These are phyloP conservation scores for Diddensiella santjacobensis DNA, from an alignment of 805 yeast species.

Conservation along the genomic window DNA sequence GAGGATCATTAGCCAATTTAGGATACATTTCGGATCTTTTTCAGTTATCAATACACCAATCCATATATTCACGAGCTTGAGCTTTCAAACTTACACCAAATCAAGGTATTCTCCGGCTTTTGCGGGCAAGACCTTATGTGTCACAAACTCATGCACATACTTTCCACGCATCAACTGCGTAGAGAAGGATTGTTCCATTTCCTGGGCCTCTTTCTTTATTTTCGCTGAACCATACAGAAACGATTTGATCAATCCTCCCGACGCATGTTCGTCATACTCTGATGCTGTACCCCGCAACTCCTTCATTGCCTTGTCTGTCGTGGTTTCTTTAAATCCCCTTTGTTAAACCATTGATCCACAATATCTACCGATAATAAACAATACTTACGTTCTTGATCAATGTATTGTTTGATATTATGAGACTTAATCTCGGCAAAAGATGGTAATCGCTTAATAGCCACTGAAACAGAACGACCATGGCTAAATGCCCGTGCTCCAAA, in stretches of 20 bases:
- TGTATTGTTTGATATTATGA: constrained; percentile 31
- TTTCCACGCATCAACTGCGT: constrained; percentile 38
- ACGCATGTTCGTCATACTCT: constrained; percentile 10
- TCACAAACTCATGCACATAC: constrained; percentile 39
- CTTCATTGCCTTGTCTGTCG: constrained; percentile 19
- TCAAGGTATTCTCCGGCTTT: constrained; percentile 35
- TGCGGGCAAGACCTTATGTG: constrained; percentile 38
- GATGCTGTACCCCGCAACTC: constrained; percentile 18
- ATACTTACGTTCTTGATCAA: constrained; percentile 22
- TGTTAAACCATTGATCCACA: background rate
- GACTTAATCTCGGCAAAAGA: constrained; percentile 33
- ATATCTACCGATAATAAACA: background rate
- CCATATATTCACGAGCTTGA: no score
- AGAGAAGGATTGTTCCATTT: constrained; percentile 34
- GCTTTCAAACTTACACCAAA: constrained; percentile 26
- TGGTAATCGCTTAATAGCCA: constrained; percentile 27
- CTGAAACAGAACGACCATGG: background rate
- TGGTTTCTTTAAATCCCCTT: constrained; percentile 6
- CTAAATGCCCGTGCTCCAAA: constrained; percentile 1
- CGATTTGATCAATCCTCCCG: constrained; percentile 33
- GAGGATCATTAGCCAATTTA: constrained; percentile 31
- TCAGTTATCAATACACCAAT: no score
- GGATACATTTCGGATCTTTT: constrained; percentile 30
- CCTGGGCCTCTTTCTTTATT: constrained; percentile 33
- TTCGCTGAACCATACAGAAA: constrained; percentile 38